Percentiles rank a stretch among this genome's conserved stretches.
These are phyloP conservation scores for Maudiozyma saulgeensis DNA, from an alignment of 805 yeast species.

Conservation along the genomic window DNA sequence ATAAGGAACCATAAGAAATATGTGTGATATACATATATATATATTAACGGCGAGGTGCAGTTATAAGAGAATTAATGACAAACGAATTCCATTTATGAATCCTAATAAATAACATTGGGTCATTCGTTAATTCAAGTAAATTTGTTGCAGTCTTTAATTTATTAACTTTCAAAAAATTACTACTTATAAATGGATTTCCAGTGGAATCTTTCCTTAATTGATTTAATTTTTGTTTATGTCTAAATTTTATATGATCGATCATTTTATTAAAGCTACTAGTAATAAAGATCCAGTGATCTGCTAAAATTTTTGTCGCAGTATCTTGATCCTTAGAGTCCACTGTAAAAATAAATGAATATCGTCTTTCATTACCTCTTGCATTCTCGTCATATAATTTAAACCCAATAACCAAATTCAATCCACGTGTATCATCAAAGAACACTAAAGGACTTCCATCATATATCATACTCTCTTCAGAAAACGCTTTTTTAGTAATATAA, in stretches of 20 bases:
- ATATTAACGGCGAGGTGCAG: neutral
- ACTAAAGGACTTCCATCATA: conserved; percentile 53
- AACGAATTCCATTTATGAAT: conserved; percentile 57
- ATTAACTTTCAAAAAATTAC: conserved; percentile 44
- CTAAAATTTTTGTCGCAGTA: conserved; percentile 24
- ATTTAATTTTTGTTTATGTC: conserved; percentile 21
- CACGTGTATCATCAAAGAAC: conserved; percentile 53
- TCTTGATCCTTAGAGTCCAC: conserved; percentile 42
- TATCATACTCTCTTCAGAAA: conserved; percentile 56
- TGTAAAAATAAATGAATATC: conserved; percentile 51
- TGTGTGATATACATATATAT: neutral
- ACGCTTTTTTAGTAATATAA: conserved; percentile 51
- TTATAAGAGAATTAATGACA: conserved; percentile 25
- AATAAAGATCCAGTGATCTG: conserved; percentile 48
- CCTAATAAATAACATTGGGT: conserved; percentile 40
- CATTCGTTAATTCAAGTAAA: conserved; percentile 46
- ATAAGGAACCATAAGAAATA: no score
- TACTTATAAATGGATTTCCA: conserved; percentile 20
- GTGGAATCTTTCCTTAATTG: conserved; percentile 2
- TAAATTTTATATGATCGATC: conserved; percentile 32
- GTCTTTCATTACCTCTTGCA: conserved; percentile 67
- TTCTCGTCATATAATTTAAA: conserved; percentile 55
- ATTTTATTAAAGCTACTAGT: conserved; percentile 33
- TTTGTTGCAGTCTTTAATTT: conserved; percentile 46
- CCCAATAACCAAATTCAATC: conserved; percentile 48